Evolutionary conservation across 1,139 yeast genomes (phyloP).

Genomic region (Geotrichum histeridarum): DNA sequence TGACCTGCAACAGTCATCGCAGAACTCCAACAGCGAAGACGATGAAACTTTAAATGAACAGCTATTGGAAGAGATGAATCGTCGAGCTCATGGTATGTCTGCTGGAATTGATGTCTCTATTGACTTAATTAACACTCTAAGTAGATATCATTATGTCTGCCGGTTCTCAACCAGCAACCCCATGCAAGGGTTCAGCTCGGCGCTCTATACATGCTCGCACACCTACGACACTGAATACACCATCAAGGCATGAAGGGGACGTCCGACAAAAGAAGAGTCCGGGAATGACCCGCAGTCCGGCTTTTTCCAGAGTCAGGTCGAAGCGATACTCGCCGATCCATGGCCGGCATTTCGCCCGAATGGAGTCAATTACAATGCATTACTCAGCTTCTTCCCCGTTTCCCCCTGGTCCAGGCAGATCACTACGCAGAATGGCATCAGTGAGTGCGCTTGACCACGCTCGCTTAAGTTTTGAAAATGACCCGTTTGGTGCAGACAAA

Average conservation of each 20-base stretch:
- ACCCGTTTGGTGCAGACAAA: no score
- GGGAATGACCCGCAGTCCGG: not conserved
- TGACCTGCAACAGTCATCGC: not conserved
- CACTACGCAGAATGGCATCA: not conserved
- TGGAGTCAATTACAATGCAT: conserved; percentile 9
- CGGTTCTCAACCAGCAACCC: no score
- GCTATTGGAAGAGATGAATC: conserved; percentile 5
- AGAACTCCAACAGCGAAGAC: not conserved
- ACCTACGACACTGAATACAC: no score
- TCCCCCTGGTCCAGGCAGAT: not conserved
- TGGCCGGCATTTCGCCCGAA: conserved; percentile 4
- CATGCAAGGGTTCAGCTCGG: no score
- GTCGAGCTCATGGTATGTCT: conserved; percentile 5
- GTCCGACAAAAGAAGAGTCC: no score
- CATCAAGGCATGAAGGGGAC: no score
- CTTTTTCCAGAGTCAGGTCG: not conserved
- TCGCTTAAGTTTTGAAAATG: no score
- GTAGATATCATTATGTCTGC: no score
- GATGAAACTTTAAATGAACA: not conserved
- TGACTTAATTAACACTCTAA: no score
- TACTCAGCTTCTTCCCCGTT: not conserved
- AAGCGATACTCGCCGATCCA: conserved; percentile 3
- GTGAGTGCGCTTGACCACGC: no score
- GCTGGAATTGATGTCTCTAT: no score
- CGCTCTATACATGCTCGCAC: no score